Evolutionary conservation across 805 yeast species (phyloP).

Genomic region (Yamadazyma sp.): DNA sequence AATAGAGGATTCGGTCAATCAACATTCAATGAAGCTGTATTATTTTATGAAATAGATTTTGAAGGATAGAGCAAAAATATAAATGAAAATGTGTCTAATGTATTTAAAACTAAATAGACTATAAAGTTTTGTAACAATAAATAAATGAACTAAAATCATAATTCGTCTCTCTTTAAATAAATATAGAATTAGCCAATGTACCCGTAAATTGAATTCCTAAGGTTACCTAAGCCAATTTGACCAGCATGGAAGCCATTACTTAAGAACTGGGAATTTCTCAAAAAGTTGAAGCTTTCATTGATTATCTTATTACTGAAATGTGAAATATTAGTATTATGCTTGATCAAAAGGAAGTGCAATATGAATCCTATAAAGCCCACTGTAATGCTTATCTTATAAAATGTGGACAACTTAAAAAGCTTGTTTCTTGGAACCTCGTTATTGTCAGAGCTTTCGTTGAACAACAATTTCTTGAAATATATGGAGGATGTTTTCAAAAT

Average conservation of each 20-base stretch:
- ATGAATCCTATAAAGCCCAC: constrained; percentile 39
- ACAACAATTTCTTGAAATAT: constrained; percentile 26
- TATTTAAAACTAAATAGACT: neutral
- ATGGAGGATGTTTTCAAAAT: constrained; percentile 26
- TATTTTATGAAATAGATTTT: constrained; percentile 74
- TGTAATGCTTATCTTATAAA: constrained; percentile 34
- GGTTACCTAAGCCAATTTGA: constrained; percentile 34
- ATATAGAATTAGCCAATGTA: constrained; percentile 2
- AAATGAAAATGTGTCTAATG: neutral
- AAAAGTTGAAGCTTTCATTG: constrained; percentile 5
- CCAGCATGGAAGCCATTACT: constrained; percentile 14
- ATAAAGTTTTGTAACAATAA: too few species aligned
- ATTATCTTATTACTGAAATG: constrained; percentile 3
- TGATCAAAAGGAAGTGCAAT: constrained; percentile 30
- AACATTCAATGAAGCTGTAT: constrained; percentile 69
- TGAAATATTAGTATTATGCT: constrained; percentile 15
- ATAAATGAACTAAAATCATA: neutral
- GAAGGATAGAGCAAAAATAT: constrained; percentile 11
- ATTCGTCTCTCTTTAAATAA: neutral
- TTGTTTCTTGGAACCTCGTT: constrained; percentile 12
- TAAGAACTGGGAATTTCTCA: constrained; percentile 2
- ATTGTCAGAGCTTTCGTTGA: constrained; percentile 14
- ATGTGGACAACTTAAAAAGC: constrained; percentile 13
- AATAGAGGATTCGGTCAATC: constrained; percentile 93
- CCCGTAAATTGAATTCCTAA: constrained; percentile 28